Percentiles rank a stretch among this genome's conserved stretches.
Evolutionary conservation across 805 yeast species (phyloP).

Genomic region (Schwanniomyces sp.): DNA sequence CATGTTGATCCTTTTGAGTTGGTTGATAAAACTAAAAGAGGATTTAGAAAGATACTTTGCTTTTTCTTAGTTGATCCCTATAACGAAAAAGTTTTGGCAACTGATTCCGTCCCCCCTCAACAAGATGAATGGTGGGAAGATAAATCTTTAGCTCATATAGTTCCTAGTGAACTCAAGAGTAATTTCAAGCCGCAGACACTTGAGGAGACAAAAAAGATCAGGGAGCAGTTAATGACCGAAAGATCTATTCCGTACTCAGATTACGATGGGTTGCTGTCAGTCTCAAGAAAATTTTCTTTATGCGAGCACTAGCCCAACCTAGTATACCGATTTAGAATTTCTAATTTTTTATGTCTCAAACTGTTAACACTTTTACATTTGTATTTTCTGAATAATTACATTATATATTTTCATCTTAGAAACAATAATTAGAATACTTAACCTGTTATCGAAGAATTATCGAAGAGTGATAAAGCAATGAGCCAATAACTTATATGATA

Average conservation of each 20-base stretch:
- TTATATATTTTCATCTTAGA: too few species aligned
- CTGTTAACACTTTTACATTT: too few species aligned
- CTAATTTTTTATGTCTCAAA: background rate
- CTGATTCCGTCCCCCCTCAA: slow-evolving; percentile 38
- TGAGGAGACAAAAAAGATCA: slow-evolving; percentile 22
- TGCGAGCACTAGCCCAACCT: slow-evolving; percentile 30
- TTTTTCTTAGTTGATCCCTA: slow-evolving; percentile 40
- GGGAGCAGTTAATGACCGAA: slow-evolving; percentile 33
- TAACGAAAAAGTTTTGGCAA: slow-evolving; percentile 23
- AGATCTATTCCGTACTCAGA: slow-evolving; percentile 14
- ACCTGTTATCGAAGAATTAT: too few species aligned
- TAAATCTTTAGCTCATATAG: slow-evolving; percentile 5
- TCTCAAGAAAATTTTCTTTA: slow-evolving; percentile 21
- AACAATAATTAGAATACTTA: too few species aligned
- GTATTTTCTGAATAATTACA: too few species aligned
- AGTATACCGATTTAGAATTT: background rate
- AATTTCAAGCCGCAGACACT: slow-evolving; percentile 15
- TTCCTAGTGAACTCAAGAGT: slow-evolving; percentile 5
- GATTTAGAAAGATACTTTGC: slow-evolving; percentile 39
- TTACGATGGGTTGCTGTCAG: slow-evolving; percentile 14
- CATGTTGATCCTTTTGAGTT: slow-evolving; percentile 40
- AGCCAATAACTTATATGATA: too few species aligned
- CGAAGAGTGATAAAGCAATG: too few species aligned
- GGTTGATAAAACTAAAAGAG: slow-evolving; percentile 31
- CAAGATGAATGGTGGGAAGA: slow-evolving; percentile 33